Percentiles rank a stretch among this genome's conserved stretches.
phyloP scores from a whole-genome alignment of 805 yeast species.

The Pichia scutulata region DNA sequence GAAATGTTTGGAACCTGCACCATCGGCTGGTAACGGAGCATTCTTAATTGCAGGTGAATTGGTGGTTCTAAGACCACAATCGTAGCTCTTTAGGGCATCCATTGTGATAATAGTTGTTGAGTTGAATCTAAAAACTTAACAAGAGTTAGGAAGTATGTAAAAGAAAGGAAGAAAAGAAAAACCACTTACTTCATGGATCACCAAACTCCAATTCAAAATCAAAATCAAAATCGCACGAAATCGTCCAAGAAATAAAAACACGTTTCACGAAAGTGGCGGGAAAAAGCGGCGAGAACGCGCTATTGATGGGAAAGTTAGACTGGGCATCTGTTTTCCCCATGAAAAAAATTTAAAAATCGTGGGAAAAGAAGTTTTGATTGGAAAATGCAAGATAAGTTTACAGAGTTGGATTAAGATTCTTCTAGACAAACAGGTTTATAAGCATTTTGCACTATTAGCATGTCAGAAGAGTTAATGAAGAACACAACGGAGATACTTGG shows the following conservation, averaged over 20 bases:
- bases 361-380: neutral
- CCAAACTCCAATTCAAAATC: neutral
- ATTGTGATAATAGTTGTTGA: neutral
- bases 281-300: neutral
- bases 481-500: neutral
- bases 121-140: no score
- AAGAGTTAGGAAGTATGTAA: neutral
- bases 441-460: neutral
- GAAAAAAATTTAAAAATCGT: no score
- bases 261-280: neutral
- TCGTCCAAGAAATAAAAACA: neutral
- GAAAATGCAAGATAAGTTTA: neutral
- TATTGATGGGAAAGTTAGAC: neutral
- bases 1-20: constrained; percentile 76
- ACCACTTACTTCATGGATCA: no score
- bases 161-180: neutral
- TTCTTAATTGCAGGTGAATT: constrained; percentile 66
- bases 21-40: constrained; percentile 87
- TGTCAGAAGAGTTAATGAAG: neutral
- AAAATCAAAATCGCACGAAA: neutral
- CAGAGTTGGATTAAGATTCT: neutral
- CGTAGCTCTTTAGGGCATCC: constrained; percentile 6
- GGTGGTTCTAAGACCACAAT: constrained; percentile 9
- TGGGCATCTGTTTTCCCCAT: neutral
- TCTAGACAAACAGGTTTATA: neutral